Base-by-base conservation (phyloP, 176 grass and related monocot species). In the Carex cristatella region DNA sequence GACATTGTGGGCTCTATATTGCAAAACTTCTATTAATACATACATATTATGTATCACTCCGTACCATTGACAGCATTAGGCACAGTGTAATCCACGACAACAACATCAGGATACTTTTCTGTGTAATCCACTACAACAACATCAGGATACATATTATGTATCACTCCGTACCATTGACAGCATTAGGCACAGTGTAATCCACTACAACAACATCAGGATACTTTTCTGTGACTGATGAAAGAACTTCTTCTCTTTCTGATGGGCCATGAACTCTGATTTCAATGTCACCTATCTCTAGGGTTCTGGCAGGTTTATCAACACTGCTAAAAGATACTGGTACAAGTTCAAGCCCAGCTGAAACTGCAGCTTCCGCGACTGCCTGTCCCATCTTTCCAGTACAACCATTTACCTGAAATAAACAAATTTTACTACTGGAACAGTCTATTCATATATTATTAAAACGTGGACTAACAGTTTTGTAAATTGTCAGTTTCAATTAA, bases 301-400 rank as follows among this genome's bases (percentile, higher is more conserved):
- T 94, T 80, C 83, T 89, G 87, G 55, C 88, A 89, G 89, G 71
- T 79, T 89, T 84, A 85, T 91, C 86, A 3, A 58, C 38, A 32
- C 86, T 86, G 74, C 85, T 93, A 77, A 97, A 97, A 82, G 95
- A 93, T 28, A 94, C 74, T 37, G 95, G 92, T 54, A 94, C 83
- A 82, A 98, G 87, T 51, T 92, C 86, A 89, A 98, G 89, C 30
- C 95, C 95, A 87, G 91, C 91, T 10, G 89, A 90, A 66, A 94
- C 37, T 76, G 91, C 91, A 86, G 91, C 86, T 87, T 94, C 91
- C 16, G 86, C 86, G 77, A 98, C 95, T 83, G 91, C 79, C 69
- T 77, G 92, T 31, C 92, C 95, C 95, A 94, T 98, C 86, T 98
- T 98, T 8, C 95, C 92, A 65, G 89, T 94, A 73, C 87, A 94